Conservation (phyloP, 1,284 basidiomycete genomes). For the Ustilago hordei region DNA sequence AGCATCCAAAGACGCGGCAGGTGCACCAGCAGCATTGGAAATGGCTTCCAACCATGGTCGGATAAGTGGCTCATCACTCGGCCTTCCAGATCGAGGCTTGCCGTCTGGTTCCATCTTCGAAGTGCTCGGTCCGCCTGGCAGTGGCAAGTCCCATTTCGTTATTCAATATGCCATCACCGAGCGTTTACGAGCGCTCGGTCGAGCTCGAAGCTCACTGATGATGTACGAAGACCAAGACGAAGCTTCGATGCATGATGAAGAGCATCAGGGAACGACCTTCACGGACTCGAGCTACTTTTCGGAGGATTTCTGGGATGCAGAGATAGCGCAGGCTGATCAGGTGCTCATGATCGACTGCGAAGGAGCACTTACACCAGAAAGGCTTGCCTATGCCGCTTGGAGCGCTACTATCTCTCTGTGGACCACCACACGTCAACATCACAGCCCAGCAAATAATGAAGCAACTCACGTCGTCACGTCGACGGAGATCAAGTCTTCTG, state of each 20-base stretch:
- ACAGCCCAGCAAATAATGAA: not conserved
- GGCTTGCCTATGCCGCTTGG: slow-evolving; percentile 38
- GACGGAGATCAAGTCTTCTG: not conserved
- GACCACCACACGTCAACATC: slow-evolving; percentile 1
- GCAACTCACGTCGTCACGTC: not conserved
- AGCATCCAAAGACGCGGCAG: not conserved
- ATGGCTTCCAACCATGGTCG: not conserved
- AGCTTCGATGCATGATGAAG: not conserved
- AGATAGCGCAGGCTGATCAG: slow-evolving; percentile 36
- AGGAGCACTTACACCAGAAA: slow-evolving; percentile 39
- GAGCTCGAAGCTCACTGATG: slow-evolving; percentile 19
- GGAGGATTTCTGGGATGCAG: slow-evolving; percentile 52
- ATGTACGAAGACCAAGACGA: not conserved
- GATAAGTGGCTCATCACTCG: not conserved
- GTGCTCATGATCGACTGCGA: slow-evolving; percentile 45
- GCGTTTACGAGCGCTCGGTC: slow-evolving; percentile 29
- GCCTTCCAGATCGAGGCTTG: slow-evolving; percentile 26
- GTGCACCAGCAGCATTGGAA: not conserved
- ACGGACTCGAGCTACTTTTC: slow-evolving; percentile 24
- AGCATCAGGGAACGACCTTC: not conserved
- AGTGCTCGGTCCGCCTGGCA: slow-evolving; percentile 42
- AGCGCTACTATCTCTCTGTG: slow-evolving; percentile 20
- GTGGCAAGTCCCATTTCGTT: slow-evolving; percentile 36
- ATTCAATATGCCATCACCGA: slow-evolving; percentile 40
- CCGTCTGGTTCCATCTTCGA: slow-evolving; percentile 42